Base-by-base conservation (phyloP, 2,329 filamentous ascomycete genomes). In the Domatiomyces catenatus region DNA sequence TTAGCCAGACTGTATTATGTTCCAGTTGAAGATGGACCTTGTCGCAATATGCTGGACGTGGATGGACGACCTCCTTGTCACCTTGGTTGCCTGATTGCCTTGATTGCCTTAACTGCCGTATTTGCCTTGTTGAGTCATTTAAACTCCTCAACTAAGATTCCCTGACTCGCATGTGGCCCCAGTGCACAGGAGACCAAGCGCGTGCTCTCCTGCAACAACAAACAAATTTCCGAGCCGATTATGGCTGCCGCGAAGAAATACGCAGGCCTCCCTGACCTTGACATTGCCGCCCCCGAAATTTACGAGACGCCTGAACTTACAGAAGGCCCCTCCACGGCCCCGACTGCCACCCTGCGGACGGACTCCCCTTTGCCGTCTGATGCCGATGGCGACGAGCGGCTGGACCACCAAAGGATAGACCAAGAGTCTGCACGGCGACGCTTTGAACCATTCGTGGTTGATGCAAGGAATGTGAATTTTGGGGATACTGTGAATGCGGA, bases 261-360 rank as follows among this genome's bases (percentile, higher is more conserved):
- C 64, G 84, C 85, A 48, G 82, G 80, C 51, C 71, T 92, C 56
- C 86, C 85, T 51, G 86, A 90, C 65, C 69, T 92, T 66, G 86
- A 93, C 85, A 89, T 95, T 69, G 84, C 83, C 50, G 88, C 89
- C 24, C 89, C 89, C 58, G 92, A 96, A 63, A 86, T 94, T 61
- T 96, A 95, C 73, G 90, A 96, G 69, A 96, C 92, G 15, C 89
- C 90, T 58, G 89, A 94, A 50, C 73, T 95, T 58, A 90, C 84
- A 51, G 87, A 94, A 63, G 89, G 94, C 67, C 84, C 80, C 56
- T 94, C 88, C 19, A 94, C 88, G 46, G 71, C 88, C 51, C 85
- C 83, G 68, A 64, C 69, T 53, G 53, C 72, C 59, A 64, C 75
- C 52, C 48, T 75, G 80, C 63, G 76, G 78, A 69, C 83, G 74